Evolutionary conservation across 768 basidiomycete genomes (phyloP).

Genomic region (Tulasnella sp.): DNA sequence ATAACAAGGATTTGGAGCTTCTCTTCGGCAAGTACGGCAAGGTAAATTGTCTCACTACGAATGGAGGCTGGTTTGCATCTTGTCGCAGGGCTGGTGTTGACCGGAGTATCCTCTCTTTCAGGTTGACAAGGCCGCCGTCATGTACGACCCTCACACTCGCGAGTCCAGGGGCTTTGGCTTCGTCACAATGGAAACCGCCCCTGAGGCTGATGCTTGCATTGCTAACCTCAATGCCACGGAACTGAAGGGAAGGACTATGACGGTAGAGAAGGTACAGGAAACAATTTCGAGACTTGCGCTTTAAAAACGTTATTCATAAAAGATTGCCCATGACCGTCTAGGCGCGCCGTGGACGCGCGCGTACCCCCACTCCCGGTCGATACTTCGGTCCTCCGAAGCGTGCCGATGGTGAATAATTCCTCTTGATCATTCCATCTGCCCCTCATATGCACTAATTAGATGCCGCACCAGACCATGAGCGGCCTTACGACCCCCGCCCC

Average conservation of each 20-base stretch:
- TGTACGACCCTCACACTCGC: slow-evolving; percentile 55
- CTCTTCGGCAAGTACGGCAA: slow-evolving; percentile 82
- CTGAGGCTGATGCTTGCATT: slow-evolving; percentile 89
- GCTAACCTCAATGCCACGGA: slow-evolving; percentile 74
- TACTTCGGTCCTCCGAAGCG: slow-evolving; percentile 93
- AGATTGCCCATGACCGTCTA: slow-evolving; percentile 24
- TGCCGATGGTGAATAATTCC: slow-evolving; percentile 39
- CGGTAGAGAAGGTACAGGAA: slow-evolving; percentile 88
- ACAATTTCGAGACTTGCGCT: no score
- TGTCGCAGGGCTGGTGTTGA: neutral
- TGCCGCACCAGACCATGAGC: slow-evolving; percentile 42
- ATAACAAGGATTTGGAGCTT: slow-evolving; percentile 78
- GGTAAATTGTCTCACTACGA: slow-evolving; percentile 45
- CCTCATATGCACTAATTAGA: neutral
- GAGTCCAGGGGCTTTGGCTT: slow-evolving; percentile 81
- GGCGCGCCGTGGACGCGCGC: slow-evolving; percentile 82
- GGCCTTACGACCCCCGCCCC: slow-evolving; percentile 85
- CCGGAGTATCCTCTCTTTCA: slow-evolving; percentile 27
- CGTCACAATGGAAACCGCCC: slow-evolving; percentile 70
- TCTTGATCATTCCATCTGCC: slow-evolving; percentile 8
- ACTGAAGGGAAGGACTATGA: slow-evolving; percentile 75
- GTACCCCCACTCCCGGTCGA: slow-evolving; percentile 86
- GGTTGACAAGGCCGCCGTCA: slow-evolving; percentile 53
- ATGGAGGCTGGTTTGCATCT: no score
- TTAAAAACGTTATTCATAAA: neutral